phyloP scores from a whole-genome alignment of 129 eudicot species.

The Ambrosia trifida region DNA sequence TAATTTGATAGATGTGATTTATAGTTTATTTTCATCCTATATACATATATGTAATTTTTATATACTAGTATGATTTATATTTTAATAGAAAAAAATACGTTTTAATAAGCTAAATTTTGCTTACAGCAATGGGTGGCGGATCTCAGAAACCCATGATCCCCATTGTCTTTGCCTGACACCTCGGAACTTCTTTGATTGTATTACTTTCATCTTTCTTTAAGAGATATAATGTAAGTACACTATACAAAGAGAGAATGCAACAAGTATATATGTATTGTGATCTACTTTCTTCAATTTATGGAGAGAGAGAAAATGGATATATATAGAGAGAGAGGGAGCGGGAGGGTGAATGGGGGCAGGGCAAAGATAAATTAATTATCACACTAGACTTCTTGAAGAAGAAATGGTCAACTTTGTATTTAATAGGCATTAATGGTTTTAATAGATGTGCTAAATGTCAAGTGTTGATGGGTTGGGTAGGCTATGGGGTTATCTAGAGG shows the following conservation, averaged over 20 bases:
- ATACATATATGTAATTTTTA: too few species aligned
- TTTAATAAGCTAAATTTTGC: background rate
- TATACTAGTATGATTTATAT: too few species aligned
- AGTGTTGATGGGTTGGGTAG: too few species aligned
- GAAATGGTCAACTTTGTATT: conserved; percentile 7
- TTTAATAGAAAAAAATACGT: too few species aligned
- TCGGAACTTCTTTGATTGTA: conserved; percentile 37
- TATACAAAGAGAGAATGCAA: conserved; percentile 10
- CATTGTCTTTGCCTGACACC: conserved; percentile 57
- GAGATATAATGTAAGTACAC: background rate
- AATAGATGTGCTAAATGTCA: too few species aligned
- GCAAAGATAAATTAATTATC: background rate
- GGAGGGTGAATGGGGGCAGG: background rate
- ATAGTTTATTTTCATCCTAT: too few species aligned
- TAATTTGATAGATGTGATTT: too few species aligned
- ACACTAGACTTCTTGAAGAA: conserved; percentile 3
- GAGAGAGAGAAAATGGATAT: background rate
- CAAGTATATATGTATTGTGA: background rate
- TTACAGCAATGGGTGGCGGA: conserved; percentile 53
- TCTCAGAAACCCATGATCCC: conserved; percentile 59
- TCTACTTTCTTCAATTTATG: conserved; percentile 15
- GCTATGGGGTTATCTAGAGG: too few species aligned
- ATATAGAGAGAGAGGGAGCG: conserved; percentile 5
- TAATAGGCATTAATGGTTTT: background rate
- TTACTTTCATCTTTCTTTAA: conserved; percentile 11